Base-by-base conservation (phyloP, 805 yeast species). In the Myxozyma vanderwaltii region DNA sequence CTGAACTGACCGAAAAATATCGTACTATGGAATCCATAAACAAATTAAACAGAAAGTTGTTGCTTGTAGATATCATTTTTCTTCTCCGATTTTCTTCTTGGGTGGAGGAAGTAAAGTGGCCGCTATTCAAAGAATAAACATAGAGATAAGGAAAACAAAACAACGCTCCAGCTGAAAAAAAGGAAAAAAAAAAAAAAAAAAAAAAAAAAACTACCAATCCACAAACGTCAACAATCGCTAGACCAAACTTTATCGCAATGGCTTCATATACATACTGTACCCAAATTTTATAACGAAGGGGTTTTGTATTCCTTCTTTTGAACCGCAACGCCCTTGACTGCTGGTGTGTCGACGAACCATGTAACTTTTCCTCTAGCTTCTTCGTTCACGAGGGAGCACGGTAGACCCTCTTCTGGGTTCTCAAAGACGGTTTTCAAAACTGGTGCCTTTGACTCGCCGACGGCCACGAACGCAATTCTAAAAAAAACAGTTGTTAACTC, bases 351-450 rank as follows among this genome's bases (percentile, higher is more conserved):
- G 36, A 92, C 97, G 77, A 92, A 92, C 99, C 99, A 92, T 6
- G 91, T 83, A 4, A 92, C 96, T 74, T 88, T 86, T 15, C 97
- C 97, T 0, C 96, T 96, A n/a, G 97, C 96, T 31, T 89, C 88
- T 74, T 91, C 97, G 71, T 91, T 91, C 56, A 92, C 96, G 59
- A 92, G 86, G 61, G 94, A 85, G 62, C 94, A 88, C 38, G 99
- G 99, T 60, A 92, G 80, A 1, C 96, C 97, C 77, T 91, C 91
- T 71, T 94, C 98, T 2, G 97, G 97, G 71, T 97, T 83, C 76
- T 92, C 98, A 90, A 92, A 88, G 58, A 92, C 91, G 12, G 86
- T 88, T 71, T 89, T 86, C 71, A 92, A 82, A 54, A 92, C 86
- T 2, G 96, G 96, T 2, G 97, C 97, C 75, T 92, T 92, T 24